These are phyloP conservation scores for Extremus antarcticus DNA, from an alignment of 495 filamentous ascomycete species.

Conservation along the genomic window DNA sequence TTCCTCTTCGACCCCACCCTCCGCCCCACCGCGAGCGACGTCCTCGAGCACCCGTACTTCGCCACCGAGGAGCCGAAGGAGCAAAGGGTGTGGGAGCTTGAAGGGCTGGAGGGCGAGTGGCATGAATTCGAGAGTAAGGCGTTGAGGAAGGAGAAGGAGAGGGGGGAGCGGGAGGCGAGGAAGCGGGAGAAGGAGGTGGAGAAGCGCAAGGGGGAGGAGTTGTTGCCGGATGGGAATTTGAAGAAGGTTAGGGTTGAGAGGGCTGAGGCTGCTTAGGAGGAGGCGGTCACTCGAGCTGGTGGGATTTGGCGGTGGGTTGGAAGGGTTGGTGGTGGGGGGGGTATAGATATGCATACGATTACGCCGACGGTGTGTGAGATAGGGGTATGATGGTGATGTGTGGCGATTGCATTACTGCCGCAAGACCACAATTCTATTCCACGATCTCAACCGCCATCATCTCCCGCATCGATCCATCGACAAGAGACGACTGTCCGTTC, in stretches of 20 bases:
- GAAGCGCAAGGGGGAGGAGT: conserved; percentile 6
- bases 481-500: too few relatives aligned
- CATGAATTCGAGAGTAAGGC: conserved; percentile 99
- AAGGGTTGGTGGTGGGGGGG: too few relatives aligned
- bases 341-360: too few relatives aligned
- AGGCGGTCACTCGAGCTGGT: too few relatives aligned
- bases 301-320: too few relatives aligned
- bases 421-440: too few relatives aligned
- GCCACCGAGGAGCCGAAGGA: conserved; percentile 66
- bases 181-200: conserved; percentile 21
- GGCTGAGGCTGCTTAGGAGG: not conserved
- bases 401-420: too few relatives aligned
- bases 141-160: conserved; percentile 79
- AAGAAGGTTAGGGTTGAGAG: conserved; percentile 5
- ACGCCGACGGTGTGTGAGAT: too few relatives aligned
- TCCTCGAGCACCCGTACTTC: conserved; percentile 86
- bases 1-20: conserved; percentile 79
- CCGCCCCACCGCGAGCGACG: conserved; percentile 73
- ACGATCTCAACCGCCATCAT: too few relatives aligned
- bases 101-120: conserved; percentile 87
- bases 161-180: conserved; percentile 58
- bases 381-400: too few relatives aligned
- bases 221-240: not conserved
- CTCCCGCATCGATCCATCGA: too few relatives aligned
- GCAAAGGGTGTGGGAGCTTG: conserved; percentile 72